Base-by-base conservation (phyloP, 108 stramenopile species). In the Cyclostephanos tholiformis region DNA sequence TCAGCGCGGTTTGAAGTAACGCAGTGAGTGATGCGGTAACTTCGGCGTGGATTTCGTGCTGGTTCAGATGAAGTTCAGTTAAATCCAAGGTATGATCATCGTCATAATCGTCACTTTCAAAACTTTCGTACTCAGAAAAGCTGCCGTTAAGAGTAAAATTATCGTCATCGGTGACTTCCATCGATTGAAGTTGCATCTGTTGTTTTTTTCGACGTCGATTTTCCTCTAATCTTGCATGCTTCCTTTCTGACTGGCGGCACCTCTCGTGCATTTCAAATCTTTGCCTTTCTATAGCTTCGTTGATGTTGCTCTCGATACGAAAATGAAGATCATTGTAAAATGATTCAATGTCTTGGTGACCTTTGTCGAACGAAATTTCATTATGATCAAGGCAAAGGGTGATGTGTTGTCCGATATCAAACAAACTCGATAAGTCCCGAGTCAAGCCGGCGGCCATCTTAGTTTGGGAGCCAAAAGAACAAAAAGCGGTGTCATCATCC, bases 391-490 rank as follows among this genome's bases (percentile, higher is more conserved):
- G 82, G 16, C 82, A 68, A 39, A 94, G 82, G 17, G 91, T 89
- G 41, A 95, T 88, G 79, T 95, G 91, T 63, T 95, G 94, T 44
- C 94, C 94, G 52, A 95, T 86, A 20, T 90, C 88, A 73, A 95
- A 91, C 6, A 92, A 70, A n/a, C 79, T 61, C 1, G 90, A 92
- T 38, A 95, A 64, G 66, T 95, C 89, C 20, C 61, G 71, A 6
- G 66, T 71, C 48, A 79, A 63, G 48, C 78, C 78, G 38, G 78
- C 63, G n/a, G 66, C 48, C 26, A 66, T 50, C 3, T 41, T 38
- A 50, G 38, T 30, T 7, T 29, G 8, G 30, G 56, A 53, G 29
- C 65, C 30, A 32, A 39, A 29, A 38, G 56, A 64, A 19, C 58
- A 5, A 32, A 26, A 22, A 16, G 26, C 41, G 29, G 26, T 38